Base-by-base conservation (phyloP, 768 basidiomycete species). In the Leccinum barrowsii region DNA sequence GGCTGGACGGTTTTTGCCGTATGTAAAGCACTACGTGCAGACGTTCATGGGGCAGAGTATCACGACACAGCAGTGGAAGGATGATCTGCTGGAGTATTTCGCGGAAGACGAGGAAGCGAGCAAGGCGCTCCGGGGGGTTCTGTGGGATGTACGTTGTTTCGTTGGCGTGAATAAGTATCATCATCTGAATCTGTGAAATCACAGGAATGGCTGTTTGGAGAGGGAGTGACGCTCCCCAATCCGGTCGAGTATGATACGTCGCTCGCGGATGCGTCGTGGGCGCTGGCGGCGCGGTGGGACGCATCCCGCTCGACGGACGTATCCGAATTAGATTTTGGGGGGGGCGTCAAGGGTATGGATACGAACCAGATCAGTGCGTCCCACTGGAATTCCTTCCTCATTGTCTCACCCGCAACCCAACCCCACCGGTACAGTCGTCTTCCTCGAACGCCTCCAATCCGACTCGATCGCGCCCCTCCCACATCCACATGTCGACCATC, bases 21-120 rank as follows among this genome's bases (percentile, higher is more conserved):
- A 95, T 67, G 82, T 90, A 51, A 83, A 80, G 62, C 84, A 92
- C 68, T 96, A 96, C 67, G 89, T 91, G 48, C 77, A 80, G 54
- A 90, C 87, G 0, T 96, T 88, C 73, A 85, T 84, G 65, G 89
- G 92, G 8, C 82, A 85, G 72, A 90, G 89, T 61, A 92, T 94
- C 69, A 87, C 87, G 12, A 94, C 92, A 0, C 77, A 84, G 28
- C 79, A 93, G 63, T 96, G 93, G 93, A 89, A 90, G 65, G 75
- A 77, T 0, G 90, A 95, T 67, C 74, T 96, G 12, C 91, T 87
- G 65, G 76, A 63, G 6, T 94, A 87, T 71, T 96, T 82, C 73
- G 72, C 74, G 50, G 77, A 76, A 54, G 69, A 89, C 58, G 84
- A 84, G 26, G 82, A 80, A 0, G 71, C 28, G 76, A 7, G 83